Conservation (phyloP, 306 rosid species). For the Dryas alaskensis region DNA sequence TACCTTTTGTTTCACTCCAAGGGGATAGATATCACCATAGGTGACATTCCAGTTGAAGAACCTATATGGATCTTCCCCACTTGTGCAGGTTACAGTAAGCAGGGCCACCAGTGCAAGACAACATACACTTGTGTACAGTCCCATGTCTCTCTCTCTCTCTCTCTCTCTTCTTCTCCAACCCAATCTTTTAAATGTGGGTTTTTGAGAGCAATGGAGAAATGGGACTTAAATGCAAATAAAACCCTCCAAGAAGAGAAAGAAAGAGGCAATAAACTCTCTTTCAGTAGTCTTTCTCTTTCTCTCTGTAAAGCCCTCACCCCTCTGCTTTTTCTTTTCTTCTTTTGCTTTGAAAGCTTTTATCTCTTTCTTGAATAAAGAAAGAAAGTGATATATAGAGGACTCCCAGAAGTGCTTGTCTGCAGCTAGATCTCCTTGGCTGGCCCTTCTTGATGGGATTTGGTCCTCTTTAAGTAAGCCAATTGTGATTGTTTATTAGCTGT, state of each 20-base stretch:
- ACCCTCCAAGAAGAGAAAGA: slow-evolving; percentile 17
- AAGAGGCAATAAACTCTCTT: neutral
- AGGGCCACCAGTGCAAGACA: slow-evolving; percentile 35
- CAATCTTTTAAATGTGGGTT: neutral
- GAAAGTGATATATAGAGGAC: slow-evolving; percentile 8
- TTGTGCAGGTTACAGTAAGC: slow-evolving; percentile 37
- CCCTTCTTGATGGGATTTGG: slow-evolving; percentile 5
- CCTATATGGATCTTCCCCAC: slow-evolving; percentile 74
- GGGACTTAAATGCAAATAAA: slow-evolving; percentile 3
- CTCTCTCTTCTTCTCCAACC: slow-evolving; percentile 10
- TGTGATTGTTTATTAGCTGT: slow-evolving; percentile 46
- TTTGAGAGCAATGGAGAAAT: slow-evolving; percentile 13
- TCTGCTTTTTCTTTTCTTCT: neutral
- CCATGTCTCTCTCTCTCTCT: slow-evolving; percentile 42
- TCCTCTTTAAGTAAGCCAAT: neutral
- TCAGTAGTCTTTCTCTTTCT: neutral
- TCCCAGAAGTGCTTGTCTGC: slow-evolving; percentile 18
- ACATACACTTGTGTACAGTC: slow-evolving; percentile 27
- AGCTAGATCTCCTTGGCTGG: slow-evolving; percentile 9
- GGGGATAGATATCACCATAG: slow-evolving; percentile 84
- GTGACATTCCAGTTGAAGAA: slow-evolving; percentile 75
- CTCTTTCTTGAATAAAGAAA: neutral
- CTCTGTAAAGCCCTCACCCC: slow-evolving; percentile 8
- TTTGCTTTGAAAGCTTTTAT: slow-evolving; percentile 20
- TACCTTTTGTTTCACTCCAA: slow-evolving; percentile 81